These are phyloP conservation scores for Talaromyces sp. DNA, from an alignment of 2,329 filamentous ascomycete genomes.

Conservation along the genomic window DNA sequence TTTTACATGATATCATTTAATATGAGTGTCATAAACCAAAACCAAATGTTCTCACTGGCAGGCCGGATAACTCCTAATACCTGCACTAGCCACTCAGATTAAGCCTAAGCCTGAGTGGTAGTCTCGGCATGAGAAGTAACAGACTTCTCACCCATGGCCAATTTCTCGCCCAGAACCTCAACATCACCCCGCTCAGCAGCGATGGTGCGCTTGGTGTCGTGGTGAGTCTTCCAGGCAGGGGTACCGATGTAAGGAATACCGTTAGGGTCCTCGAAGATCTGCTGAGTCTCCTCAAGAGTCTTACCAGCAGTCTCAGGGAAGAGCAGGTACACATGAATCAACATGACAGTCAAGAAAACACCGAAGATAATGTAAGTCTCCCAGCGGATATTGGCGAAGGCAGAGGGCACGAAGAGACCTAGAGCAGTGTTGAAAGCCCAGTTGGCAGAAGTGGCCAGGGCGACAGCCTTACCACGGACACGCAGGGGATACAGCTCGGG, in stretches of 20 bases:
- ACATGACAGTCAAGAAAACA: conserved; percentile 49
- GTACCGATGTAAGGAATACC: conserved; percentile 33
- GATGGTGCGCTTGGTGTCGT: conserved; percentile 14
- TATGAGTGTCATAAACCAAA: background rate
- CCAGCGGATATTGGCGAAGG: conserved; percentile 27
- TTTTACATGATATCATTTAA: conserved; percentile 4
- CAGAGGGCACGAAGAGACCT: conserved; percentile 52
- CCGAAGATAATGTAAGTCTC: conserved; percentile 38
- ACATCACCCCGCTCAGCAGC: conserved; percentile 25
- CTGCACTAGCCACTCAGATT: background rate
- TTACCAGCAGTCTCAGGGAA: conserved; percentile 36
- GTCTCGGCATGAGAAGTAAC: background rate
- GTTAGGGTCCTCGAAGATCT: conserved; percentile 27
- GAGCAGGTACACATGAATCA: conserved; percentile 35
- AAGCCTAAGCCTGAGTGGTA: background rate
- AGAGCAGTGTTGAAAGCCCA: conserved; percentile 52
- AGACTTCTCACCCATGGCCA: conserved; percentile 2
- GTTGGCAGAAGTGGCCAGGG: conserved; percentile 47
- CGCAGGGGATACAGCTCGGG: conserved; percentile 50
- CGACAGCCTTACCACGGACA: conserved; percentile 43
- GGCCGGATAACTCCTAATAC: no score
- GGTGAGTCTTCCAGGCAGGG: conserved; percentile 45
- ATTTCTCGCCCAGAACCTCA: conserved; percentile 9
- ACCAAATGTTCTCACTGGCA: background rate
- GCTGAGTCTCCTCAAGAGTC: conserved; percentile 34